A percentile compares a stretch with the other conserved stretches of the same genome.
Evolutionary conservation across 192 early-diverging fungal species (phyloP).

Genomic region (Obelidium mucronatum): DNA sequence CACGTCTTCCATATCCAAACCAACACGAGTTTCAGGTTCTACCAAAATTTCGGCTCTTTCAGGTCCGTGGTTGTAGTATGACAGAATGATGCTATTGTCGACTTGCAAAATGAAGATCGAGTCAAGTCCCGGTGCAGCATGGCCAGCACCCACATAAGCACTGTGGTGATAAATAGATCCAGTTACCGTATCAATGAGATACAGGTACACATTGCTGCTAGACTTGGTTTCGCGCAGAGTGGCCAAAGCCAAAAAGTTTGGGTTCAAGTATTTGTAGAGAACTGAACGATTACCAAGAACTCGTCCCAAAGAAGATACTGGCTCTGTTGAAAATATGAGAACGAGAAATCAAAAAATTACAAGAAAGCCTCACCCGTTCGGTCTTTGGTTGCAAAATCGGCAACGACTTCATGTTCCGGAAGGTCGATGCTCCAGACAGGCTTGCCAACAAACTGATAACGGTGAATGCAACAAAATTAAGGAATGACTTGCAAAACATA

Average conservation of each 20-base stretch:
- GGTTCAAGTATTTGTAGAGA: conserved; percentile 99
- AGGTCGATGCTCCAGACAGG: conserved; percentile 45
- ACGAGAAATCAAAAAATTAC: background rate
- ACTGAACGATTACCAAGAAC: conserved; percentile 95
- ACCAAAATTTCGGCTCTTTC: conserved; percentile 29
- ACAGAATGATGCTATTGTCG: conserved; percentile 91
- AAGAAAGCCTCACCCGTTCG: conserved; percentile 1
- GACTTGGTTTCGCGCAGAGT: conserved; percentile 52
- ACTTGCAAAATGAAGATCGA: conserved; percentile 73
- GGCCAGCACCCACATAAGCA: conserved; percentile 59
- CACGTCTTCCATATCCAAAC: conserved; percentile 28
- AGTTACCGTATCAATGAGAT: conserved; percentile 88
- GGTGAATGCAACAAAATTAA: no score
- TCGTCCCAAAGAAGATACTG: conserved; percentile 88
- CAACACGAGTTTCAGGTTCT: conserved; percentile 18
- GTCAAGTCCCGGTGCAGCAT: conserved; percentile 26
- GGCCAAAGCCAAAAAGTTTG: conserved; percentile 82
- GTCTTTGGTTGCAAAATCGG: conserved; percentile 36
- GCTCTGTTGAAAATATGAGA: conserved; percentile 47
- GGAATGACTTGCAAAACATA: no score
- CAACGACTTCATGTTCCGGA: conserved; percentile 49
- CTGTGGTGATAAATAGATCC: conserved; percentile 81
- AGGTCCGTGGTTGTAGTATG: conserved; percentile 86
- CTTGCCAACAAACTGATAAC: conserved; percentile 21
- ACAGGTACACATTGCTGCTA: conserved; percentile 64